These are phyloP conservation scores for Amanita jacksonii DNA, from an alignment of 768 basidiomycete genomes.

Conservation along the genomic window DNA sequence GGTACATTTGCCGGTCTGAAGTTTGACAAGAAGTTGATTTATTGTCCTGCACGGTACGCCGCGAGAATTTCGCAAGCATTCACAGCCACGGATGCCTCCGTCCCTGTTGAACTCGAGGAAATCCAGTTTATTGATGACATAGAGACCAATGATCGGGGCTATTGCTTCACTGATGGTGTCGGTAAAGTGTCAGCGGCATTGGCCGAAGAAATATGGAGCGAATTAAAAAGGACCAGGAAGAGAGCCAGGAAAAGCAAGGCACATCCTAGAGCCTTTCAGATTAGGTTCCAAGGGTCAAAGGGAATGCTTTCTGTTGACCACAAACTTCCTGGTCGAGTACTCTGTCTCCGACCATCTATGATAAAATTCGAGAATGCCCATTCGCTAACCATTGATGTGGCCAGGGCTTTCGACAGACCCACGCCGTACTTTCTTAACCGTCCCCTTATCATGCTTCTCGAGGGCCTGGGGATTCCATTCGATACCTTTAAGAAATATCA, in stretches of 20 bases:
- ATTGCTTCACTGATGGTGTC: conserved; percentile 62
- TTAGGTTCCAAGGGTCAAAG: conserved; percentile 57
- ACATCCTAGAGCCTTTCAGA: conserved; percentile 44
- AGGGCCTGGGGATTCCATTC: conserved; percentile 49
- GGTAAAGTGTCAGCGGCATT: conserved; percentile 52
- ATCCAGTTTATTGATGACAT: conserved; percentile 33
- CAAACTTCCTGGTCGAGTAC: conserved; percentile 34
- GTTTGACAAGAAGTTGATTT: conserved; percentile 38
- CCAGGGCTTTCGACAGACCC: conserved; percentile 52
- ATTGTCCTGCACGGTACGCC: conserved; percentile 60
- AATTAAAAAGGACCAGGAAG: conserved; percentile 28
- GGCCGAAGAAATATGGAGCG: conserved; percentile 38
- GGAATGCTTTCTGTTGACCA: conserved; percentile 56
- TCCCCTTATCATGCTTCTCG: conserved; percentile 57
- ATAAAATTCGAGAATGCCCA: conserved; percentile 51
- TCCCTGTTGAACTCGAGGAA: conserved; percentile 38
- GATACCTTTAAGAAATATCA: conserved; percentile 46
- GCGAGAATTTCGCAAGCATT: conserved; percentile 69
- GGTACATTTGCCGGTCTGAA: conserved; percentile 42
- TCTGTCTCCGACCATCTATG: conserved; percentile 53
- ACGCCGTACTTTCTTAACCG: conserved; percentile 50
- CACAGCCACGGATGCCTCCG: conserved; percentile 58
- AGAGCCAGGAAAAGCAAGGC: conserved; percentile 22
- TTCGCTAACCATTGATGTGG: conserved; percentile 48
- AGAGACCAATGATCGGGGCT: conserved; percentile 21